These are phyloP conservation scores for Aspergillus texensis DNA, from an alignment of 2,329 filamentous ascomycete genomes.

Conservation along the genomic window DNA sequence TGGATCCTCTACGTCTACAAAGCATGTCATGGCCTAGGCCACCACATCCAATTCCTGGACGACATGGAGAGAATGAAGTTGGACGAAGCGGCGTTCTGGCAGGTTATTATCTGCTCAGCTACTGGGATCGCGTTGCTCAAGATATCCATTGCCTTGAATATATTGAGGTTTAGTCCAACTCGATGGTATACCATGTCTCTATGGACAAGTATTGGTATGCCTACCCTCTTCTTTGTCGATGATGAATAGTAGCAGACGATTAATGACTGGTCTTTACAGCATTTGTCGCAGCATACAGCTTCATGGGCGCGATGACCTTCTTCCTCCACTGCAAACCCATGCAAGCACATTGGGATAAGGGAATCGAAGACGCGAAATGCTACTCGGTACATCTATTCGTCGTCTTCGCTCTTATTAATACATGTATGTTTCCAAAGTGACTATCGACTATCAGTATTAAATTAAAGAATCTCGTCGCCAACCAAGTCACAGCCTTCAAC, in stretches of 20 bases:
- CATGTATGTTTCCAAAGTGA: background rate
- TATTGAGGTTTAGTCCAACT: slow-evolving; percentile 2
- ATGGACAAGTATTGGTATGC: slow-evolving; percentile 5
- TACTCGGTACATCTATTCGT: slow-evolving; percentile 1
- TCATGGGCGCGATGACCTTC: slow-evolving; percentile 4
- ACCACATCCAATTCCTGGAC: background rate
- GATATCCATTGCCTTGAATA: slow-evolving; percentile 7
- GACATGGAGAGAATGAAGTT: background rate
- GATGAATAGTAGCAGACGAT: too few relatives aligned
- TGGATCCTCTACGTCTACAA: slow-evolving; percentile 10
- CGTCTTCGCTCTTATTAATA: slow-evolving; percentile 4
- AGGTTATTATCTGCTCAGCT: slow-evolving; percentile 6
- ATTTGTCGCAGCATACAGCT: background rate
- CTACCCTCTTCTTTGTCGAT: background rate
- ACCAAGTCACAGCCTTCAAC: slow-evolving; percentile 2
- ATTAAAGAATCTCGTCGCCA: background rate
- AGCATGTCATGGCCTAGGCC: slow-evolving; percentile 2
- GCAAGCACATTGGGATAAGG: slow-evolving; percentile 5
- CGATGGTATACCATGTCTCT: slow-evolving; percentile 2
- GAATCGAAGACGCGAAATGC: slow-evolving; percentile 6
- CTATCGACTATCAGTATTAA: background rate
- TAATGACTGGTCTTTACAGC: background rate
- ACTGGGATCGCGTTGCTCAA: slow-evolving; percentile 6
- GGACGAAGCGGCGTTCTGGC: slow-evolving; percentile 4
- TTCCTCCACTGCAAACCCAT: slow-evolving; percentile 7